These are phyloP conservation scores for Aristolochia fimbriata DNA, from an alignment of 164 flowering plant species.

Conservation along the genomic window DNA sequence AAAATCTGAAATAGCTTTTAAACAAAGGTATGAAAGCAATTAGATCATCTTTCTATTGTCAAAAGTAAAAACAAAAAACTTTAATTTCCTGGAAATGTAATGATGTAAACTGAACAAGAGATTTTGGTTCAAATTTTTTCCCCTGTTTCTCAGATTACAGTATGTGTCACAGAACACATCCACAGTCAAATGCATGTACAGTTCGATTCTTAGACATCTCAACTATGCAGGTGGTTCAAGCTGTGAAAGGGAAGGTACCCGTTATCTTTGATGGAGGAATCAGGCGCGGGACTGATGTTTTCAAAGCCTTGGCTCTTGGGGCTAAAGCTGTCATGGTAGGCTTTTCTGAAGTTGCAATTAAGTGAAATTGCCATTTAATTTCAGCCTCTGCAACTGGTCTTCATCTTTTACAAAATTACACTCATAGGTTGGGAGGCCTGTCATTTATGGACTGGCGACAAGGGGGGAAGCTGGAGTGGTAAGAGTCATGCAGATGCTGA, in stretches of 20 bases:
- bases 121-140: too few relatives aligned
- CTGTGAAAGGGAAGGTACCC: constrained; percentile 62
- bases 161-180: too few relatives aligned
- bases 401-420: not conserved
- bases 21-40: too few relatives aligned
- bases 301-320: constrained; percentile 92
- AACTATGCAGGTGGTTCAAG: constrained; percentile 40
- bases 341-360: not conserved
- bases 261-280: constrained; percentile 77
- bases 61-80: too few relatives aligned
- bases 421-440: constrained; percentile 50
- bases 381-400: not conserved
- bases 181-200: too few relatives aligned
- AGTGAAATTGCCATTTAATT: not conserved
- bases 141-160: too few relatives aligned
- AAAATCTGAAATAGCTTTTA: too few relatives aligned
- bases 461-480: constrained; percentile 37
- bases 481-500: constrained; percentile 52
- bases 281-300: constrained; percentile 72
- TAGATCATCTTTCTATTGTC: too few relatives aligned
- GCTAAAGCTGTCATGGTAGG: constrained; percentile 74
- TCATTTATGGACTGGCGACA: constrained; percentile 52
- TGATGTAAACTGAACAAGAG: too few relatives aligned
- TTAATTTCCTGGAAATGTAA: too few relatives aligned
- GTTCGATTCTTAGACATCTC: too few relatives aligned